Base-by-base conservation (phyloP, 805 yeast genomes). In the Maudiozyma serrabonitensis region DNA sequence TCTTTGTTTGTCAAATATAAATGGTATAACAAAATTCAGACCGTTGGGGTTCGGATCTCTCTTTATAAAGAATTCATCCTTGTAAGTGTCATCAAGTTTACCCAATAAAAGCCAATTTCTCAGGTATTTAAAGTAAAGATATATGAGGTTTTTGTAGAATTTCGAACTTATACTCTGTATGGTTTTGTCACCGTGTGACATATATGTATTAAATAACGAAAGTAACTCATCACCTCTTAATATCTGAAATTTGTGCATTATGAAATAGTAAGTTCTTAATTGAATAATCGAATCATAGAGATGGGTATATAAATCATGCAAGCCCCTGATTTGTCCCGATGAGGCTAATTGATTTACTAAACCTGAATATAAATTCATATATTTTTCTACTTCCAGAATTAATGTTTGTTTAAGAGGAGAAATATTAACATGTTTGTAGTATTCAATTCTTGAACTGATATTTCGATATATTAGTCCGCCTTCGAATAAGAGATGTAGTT, bases 81-180 rank as follows among this genome's bases (percentile, higher is more conserved):
- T 28, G 18, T 47, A 69, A 1, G 69, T 72, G 49, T 78, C 80
- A 2, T 71, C 66, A 15, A 88, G 60, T 46, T 76, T 79, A 1
- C 96, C 97, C 41, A 74, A 66, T 0, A 78, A 62, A 1, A 88
- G 61, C 97, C 97, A 91, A 41, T 72, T 71, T 39, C 73, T 71
- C 4, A 86, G 56, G 31, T 80, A 71, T 39, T 76, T 79, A 48
- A 73, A 74, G 61, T 87, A 87, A 1, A 95, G 87, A 6, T 67
- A 67, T 0, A 76, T 64, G 3, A 79, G 70, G 31, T 71, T 70
- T 3, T 61, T 47, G 48, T 81, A 76, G 19, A 85, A 66, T 4
- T 65, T 56, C 0, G 46, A 43, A 0, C 87, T 69, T 13, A 80
- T 58, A 0, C 61, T 53, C 34, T 70, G 59, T 2, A 88, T 71